These are phyloP conservation scores for Penicillium palitans DNA, from an alignment of 2,329 filamentous ascomycete species.

Conservation along the genomic window DNA sequence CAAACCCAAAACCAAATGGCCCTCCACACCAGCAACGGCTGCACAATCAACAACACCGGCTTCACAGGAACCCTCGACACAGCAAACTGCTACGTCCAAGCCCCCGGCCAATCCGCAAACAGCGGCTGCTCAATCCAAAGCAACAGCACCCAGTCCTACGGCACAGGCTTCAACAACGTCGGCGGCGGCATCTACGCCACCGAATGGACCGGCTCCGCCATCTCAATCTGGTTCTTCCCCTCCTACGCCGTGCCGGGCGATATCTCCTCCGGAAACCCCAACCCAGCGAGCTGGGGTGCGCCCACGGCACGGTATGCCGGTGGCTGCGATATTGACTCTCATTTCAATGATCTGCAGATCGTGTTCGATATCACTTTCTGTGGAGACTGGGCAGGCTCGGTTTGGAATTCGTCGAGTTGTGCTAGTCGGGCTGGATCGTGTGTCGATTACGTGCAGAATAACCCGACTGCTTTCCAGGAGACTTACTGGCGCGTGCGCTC, in stretches of 20 bases:
- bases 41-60: conserved; percentile 56
- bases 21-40: conserved; percentile 65
- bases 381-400: conserved; percentile 77
- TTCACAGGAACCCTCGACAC: conserved; percentile 51
- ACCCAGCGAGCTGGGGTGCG: conserved; percentile 67
- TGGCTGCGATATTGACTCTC: conserved; percentile 67
- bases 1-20: conserved; percentile 62
- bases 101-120: conserved; percentile 45
- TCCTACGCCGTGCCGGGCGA: conserved; percentile 66
- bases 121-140: conserved; percentile 62
- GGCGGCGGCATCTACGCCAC: conserved; percentile 72
- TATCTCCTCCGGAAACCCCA: conserved; percentile 59
- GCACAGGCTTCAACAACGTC: conserved; percentile 68
- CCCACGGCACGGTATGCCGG: conserved; percentile 69
- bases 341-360: conserved; percentile 73
- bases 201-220: conserved; percentile 71
- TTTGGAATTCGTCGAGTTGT: conserved; percentile 65
- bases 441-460: conserved; percentile 68
- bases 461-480: conserved; percentile 68
- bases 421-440: conserved; percentile 64
- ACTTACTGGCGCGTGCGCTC: conserved; percentile 77
- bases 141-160: conserved; percentile 56
- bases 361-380: conserved; percentile 79
- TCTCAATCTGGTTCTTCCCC: conserved; percentile 81
- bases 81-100: conserved; percentile 59